phyloP scores from a whole-genome alignment of 2,329 filamentous ascomycete genomes.

The Tolypocladium album region DNA sequence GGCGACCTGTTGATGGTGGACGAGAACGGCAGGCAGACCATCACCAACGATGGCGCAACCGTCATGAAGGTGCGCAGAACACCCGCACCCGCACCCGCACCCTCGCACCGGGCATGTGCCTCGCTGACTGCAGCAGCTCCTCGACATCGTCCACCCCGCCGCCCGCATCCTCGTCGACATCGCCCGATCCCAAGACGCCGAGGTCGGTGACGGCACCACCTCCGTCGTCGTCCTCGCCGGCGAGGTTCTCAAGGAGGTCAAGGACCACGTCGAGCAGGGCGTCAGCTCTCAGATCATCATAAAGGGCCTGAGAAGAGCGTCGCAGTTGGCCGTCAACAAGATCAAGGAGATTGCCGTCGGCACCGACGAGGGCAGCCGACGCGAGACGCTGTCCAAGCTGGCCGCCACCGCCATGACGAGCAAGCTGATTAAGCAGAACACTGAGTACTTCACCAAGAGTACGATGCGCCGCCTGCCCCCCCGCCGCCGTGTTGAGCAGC shows the following conservation, averaged over 20 bases:
- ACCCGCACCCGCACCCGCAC: not conserved
- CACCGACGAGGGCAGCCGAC: constrained; percentile 70
- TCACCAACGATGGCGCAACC: constrained; percentile 97
- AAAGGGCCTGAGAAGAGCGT: constrained; percentile 85
- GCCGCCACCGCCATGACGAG: constrained; percentile 97
- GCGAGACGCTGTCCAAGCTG: constrained; percentile 80
- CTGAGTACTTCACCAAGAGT: constrained; percentile 97
- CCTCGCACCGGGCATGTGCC: not conserved
- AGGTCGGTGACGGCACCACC: constrained; percentile 96
- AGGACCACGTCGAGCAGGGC: constrained; percentile 91
- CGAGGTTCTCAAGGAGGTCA: constrained; percentile 93
- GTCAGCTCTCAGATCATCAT: constrained; percentile 97
- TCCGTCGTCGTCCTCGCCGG: constrained; percentile 96
- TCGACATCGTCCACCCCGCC: constrained; percentile 96
- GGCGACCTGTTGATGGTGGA: constrained; percentile 94
- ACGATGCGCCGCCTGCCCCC: constrained; percentile 16
- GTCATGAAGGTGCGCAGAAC: constrained; percentile 75
- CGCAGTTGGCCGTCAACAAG: constrained; percentile 91
- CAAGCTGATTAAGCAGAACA: constrained; percentile 97
- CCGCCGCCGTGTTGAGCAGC: not conserved
- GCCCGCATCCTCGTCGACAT: constrained; percentile 97
- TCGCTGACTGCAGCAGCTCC: constrained; percentile 46
- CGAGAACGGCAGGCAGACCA: constrained; percentile 89
- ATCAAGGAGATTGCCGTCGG: constrained; percentile 93
- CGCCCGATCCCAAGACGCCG: constrained; percentile 95